Evolutionary conservation across 148 eudicot genomes (phyloP), one percentile per base, ranked within the genome.

Genomic region (Chenopodium formosanum): DNA sequence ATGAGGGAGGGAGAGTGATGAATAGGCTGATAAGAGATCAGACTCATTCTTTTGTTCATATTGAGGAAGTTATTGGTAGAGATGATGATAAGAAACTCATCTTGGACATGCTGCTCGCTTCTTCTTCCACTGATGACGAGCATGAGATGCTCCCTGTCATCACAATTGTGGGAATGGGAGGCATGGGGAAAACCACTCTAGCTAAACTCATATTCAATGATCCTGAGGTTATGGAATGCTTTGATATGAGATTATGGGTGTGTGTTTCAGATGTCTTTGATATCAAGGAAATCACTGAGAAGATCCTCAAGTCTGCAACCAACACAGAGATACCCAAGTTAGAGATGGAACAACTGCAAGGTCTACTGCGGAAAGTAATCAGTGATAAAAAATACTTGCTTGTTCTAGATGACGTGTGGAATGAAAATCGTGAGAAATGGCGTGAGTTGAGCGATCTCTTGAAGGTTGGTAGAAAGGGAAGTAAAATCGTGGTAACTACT

Each of bases 101-200:
- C 76, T 31, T 83, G 29, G 48, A 29, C 27, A 50, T 67, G 6
- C 34, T 80, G 0, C 63, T 78, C 34, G 23, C 25, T 50, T 44
- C 76, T 10, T 19, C 3, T 68, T 25, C 37, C 64, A 10, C 23
- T 9, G 29, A 22, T 7, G 8, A 2, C 22, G 29, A 71, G 32
- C 5, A 14, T 6, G 69, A 25, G 47, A 40, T 25, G 22, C 27
- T 75, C 7, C 64, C 76, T 65, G 76, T 86, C 56, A 62, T 78
- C 9, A n/a, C 88, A 0, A 77, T 86, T 31, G 79, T 83, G 3
- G 86, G 88, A 12, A 52, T 86, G 1, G 86, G 86, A 7, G 88
- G 88, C n/a, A 6, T 64, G 19, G 83, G 89, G 5, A 82, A 85
- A 63, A 82, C 87, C 1, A 62, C 85, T 2, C 56, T 85, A 60